A percentile compares a stretch with the other conserved stretches of the same genome.
These are phyloP conservation scores for Hsuehochloa calcarea DNA, from an alignment of 176 grass and related monocot species.

Conservation along the genomic window DNA sequence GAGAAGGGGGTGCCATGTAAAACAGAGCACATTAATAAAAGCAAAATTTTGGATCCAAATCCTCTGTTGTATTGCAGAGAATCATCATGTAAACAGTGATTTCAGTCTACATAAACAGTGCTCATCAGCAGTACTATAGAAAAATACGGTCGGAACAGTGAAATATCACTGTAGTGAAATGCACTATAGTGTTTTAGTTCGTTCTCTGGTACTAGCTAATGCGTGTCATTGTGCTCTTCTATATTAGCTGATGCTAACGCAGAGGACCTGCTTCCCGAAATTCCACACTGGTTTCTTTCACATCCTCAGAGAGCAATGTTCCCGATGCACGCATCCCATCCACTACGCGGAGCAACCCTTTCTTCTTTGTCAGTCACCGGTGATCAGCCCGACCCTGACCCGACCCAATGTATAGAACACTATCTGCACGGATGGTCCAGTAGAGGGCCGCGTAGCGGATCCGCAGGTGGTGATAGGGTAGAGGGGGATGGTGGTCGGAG, in stretches of 20 bases:
- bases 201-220: too few species aligned
- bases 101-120: too few species aligned
- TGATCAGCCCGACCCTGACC: background rate
- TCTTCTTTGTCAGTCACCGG: background rate
- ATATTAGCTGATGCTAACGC: too few species aligned
- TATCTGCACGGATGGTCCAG: fast-evolving
- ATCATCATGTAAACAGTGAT: too few species aligned
- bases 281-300: constrained; percentile 31
- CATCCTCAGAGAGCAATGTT: constrained; percentile 37
- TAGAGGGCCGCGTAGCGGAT: background rate
- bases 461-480: background rate
- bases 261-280: background rate
- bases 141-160: too few species aligned
- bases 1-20: background rate
- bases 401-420: background rate
- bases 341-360: background rate
- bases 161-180: too few species aligned
- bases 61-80: too few species aligned
- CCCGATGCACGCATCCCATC: constrained; percentile 29
- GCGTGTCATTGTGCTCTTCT: too few species aligned
- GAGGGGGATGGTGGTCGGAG: constrained; percentile 5
- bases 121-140: too few species aligned
- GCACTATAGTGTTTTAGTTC: too few species aligned
- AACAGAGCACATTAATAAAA: background rate
- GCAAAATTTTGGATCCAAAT: background rate